These are phyloP conservation scores for Pisolithus tinctorius DNA, from an alignment of 768 basidiomycete genomes.

Conservation along the genomic window DNA sequence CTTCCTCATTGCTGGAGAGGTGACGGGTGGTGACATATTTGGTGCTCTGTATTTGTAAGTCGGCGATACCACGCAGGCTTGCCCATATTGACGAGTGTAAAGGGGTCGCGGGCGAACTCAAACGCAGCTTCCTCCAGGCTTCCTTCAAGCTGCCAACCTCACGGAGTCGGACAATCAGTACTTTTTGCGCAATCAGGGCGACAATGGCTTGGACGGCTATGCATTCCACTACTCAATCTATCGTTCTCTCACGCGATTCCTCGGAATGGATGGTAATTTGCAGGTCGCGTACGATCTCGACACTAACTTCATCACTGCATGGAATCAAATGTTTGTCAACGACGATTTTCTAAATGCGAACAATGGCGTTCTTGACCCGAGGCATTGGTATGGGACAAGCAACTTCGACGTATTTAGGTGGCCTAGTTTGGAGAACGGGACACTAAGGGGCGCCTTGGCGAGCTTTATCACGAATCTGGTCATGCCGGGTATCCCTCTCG, in stretches of 20 bases:
- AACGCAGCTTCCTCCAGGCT: conserved; percentile 59
- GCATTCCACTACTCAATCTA: conserved; percentile 96
- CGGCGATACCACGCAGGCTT: not conserved
- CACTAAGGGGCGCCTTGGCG: conserved; percentile 65
- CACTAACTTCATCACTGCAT: conserved; percentile 78
- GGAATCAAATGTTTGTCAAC: conserved; percentile 87
- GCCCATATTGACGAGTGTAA: conserved; percentile 1
- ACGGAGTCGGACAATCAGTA: conserved; percentile 58
- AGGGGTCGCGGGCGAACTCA: conserved; percentile 89
- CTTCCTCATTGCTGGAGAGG: conserved; percentile 89
- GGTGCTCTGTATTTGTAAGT: conserved; percentile 79
- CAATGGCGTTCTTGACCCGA: conserved; percentile 64
- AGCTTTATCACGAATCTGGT: conserved; percentile 74
- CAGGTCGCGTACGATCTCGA: conserved; percentile 83
- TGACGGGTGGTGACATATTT: conserved; percentile 90
- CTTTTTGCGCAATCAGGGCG: conserved; percentile 64
- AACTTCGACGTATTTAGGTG: conserved; percentile 95
- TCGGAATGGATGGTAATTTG: conserved; percentile 95
- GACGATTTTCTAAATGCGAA: conserved; percentile 80
- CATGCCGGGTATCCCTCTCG: conserved; percentile 83
- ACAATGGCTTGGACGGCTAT: conserved; percentile 64
- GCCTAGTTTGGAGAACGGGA: conserved; percentile 84
- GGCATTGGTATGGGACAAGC: conserved; percentile 87
- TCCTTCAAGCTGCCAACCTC: conserved; percentile 61
- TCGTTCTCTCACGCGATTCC: conserved; percentile 76